These are phyloP conservation scores for Zymoseptoria passerinii DNA, from an alignment of 2,329 filamentous ascomycete genomes.

Conservation along the genomic window DNA sequence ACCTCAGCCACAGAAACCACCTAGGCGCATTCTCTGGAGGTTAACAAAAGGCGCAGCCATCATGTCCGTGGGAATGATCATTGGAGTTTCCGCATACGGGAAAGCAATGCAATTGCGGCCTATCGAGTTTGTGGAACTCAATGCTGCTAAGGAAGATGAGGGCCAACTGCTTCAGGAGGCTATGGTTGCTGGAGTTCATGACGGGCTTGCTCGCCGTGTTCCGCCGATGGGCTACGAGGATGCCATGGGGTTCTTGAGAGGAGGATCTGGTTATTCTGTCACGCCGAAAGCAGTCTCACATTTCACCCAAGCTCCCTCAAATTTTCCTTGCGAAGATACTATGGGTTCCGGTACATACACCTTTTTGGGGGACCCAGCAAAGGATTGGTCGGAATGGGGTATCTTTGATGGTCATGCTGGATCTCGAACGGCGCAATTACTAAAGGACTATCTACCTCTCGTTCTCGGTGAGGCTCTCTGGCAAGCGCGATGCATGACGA, in stretches of 20 bases:
- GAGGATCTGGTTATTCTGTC: conserved; percentile 17
- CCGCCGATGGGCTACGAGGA: conserved; percentile 16
- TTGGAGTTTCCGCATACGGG: conserved; percentile 4
- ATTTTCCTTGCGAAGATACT: conserved; percentile 26
- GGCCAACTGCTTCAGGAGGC: conserved; percentile 9
- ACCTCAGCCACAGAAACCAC: conserved; percentile 15
- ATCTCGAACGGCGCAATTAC: conserved; percentile 21
- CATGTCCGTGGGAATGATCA: conserved; percentile 3
- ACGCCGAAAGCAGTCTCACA: conserved; percentile 21
- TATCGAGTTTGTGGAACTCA: conserved; percentile 4
- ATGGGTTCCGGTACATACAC: conserved; percentile 16
- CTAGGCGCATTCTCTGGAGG: conserved; percentile 13
- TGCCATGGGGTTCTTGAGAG: conserved; percentile 17
- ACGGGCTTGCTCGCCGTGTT: conserved; percentile 11
- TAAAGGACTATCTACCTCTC: conserved; percentile 18
- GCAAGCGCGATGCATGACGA: conserved; percentile 14
- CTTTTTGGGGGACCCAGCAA: conserved; percentile 15
- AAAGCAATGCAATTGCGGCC: background rate
- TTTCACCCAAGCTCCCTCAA: conserved; percentile 20
- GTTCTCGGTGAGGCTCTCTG: conserved; percentile 18
- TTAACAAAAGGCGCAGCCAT: background rate
- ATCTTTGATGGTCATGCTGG: conserved; percentile 38
- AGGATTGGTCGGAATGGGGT: conserved; percentile 28
- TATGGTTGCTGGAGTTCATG: conserved; percentile 14
- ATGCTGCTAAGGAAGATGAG: conserved; percentile 7